Evolutionary conservation across 768 basidiomycete genomes (phyloP).

Genomic region (Lyophyllum decastes): DNA sequence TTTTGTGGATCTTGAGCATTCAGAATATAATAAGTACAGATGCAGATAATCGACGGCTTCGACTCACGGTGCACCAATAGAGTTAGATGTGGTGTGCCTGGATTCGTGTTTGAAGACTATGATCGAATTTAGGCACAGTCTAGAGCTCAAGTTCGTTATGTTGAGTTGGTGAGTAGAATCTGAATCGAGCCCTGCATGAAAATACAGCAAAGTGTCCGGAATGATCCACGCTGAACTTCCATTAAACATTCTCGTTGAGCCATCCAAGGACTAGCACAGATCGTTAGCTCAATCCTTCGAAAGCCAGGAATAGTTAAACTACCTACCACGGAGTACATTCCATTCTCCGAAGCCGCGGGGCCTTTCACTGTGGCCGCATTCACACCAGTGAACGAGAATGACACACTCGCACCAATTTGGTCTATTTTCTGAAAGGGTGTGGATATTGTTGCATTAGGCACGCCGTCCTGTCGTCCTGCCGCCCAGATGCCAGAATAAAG

Average conservation of each 20-base stretch:
- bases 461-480: slow-evolving; percentile 7
- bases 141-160: slow-evolving; percentile 16
- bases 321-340: slow-evolving; percentile 19
- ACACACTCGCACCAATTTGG: slow-evolving; percentile 13
- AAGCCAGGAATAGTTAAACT: neutral
- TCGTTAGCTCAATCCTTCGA: neutral
- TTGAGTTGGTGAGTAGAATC: slow-evolving; percentile 12
- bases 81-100: neutral
- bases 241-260: slow-evolving; percentile 11
- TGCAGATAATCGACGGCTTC: neutral
- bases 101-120: slow-evolving; percentile 14
- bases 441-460: slow-evolving; percentile 18
- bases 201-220: slow-evolving; percentile 20
- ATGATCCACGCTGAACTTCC: slow-evolving; percentile 16
- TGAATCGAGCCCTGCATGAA: slow-evolving; percentile 18
- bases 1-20: neutral
- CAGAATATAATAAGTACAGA: neutral
- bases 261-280: slow-evolving; percentile 17
- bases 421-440: slow-evolving; percentile 15
- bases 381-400: slow-evolving; percentile 19
- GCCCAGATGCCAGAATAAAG: slow-evolving; percentile 16
- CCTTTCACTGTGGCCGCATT: slow-evolving; percentile 18
- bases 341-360: slow-evolving; percentile 11
- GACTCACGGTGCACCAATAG: slow-evolving; percentile 8
- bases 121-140: slow-evolving; percentile 19